phyloP scores from a whole-genome alignment of 441 rosid genomes.

The Euphorbia schlechtendalii region DNA sequence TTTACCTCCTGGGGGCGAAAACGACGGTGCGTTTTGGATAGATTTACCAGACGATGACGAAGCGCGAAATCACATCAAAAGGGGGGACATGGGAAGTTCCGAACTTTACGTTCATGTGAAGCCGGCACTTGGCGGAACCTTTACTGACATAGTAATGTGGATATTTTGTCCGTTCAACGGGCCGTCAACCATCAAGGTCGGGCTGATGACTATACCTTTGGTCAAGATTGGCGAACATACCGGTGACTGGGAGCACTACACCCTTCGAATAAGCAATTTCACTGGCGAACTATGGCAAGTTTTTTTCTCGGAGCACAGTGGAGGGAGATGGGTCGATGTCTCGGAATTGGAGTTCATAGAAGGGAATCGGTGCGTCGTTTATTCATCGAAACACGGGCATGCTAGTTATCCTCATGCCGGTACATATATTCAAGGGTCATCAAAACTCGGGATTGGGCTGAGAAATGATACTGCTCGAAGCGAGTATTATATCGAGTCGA shows the following conservation, averaged over 20 bases:
- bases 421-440: slow-evolving; percentile 63
- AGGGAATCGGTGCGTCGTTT: slow-evolving; percentile 54
- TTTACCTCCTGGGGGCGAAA: slow-evolving; percentile 58
- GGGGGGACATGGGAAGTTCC: slow-evolving; percentile 58
- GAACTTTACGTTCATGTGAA: slow-evolving; percentile 70
- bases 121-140: slow-evolving; percentile 77
- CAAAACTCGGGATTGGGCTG: slow-evolving; percentile 58
- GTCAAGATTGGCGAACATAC: slow-evolving; percentile 67
- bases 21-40: slow-evolving; percentile 73
- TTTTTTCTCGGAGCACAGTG: slow-evolving; percentile 85
- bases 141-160: slow-evolving; percentile 83
- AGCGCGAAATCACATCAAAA: slow-evolving; percentile 29
- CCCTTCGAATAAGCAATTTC: slow-evolving; percentile 76
- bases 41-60: slow-evolving; percentile 50
- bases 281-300: slow-evolving; percentile 61
- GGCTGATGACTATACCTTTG: slow-evolving; percentile 42
- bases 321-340: slow-evolving; percentile 75
- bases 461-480: slow-evolving; percentile 63
- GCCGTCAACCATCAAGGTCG: slow-evolving; percentile 68
- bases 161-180: slow-evolving; percentile 90
- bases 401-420: slow-evolving; percentile 71
- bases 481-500: slow-evolving; percentile 48
- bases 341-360: slow-evolving; percentile 50
- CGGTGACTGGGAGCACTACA: slow-evolving; percentile 89
- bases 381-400: slow-evolving; percentile 65